Evolutionary conservation across 345 rosid species (phyloP), one percentile per base, ranked within the genome.

Genomic region (Fremontodendron californicum): DNA sequence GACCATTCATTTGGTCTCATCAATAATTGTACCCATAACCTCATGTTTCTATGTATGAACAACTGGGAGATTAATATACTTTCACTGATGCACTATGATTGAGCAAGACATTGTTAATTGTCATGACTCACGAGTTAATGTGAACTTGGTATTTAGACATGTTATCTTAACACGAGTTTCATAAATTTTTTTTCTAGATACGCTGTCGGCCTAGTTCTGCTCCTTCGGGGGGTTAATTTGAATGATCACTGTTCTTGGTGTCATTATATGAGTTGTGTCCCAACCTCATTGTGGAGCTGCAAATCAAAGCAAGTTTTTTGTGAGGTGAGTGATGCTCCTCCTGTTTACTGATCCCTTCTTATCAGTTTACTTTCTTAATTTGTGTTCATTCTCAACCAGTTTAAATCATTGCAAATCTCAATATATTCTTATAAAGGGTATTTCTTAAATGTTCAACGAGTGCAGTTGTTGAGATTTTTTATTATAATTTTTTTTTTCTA

Each of bases 211-310:
- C 82, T 92, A 77, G 80, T 91, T 57, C 80, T 88, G 83, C 91
- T 96, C 78, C 83, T 88, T 68, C 85, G 71, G 62, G 98, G 96
- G 19, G 83, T 73, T 48, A 84, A 92, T 84, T 78, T 92, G 81
- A 96, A 90, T 54, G 81, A 90, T 35, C 85, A 85, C 58, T 96
- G 98, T 87, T 84, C 93, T 1, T 92, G 97, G 98, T 96, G 98
- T 77, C 98, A 88, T 82, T 88, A 91, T 69, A 77, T 96, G 82
- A 91, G 89, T 61, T 96, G 99, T 46, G 77, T 96, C 63, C 97
- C 99, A 18, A 88, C 93, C n/a, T 87, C 92, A 0, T 82, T 82
- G 55, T 91, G 99, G 97, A 90, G 84, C 81, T 94, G 99, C 90
- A 89, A 84, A 64, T 72, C 84, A 23, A 79, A 63, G 10, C 77